These are phyloP conservation scores for Zygosaccharomyces siamensis DNA, from an alignment of 805 yeast genomes.

Conservation along the genomic window DNA sequence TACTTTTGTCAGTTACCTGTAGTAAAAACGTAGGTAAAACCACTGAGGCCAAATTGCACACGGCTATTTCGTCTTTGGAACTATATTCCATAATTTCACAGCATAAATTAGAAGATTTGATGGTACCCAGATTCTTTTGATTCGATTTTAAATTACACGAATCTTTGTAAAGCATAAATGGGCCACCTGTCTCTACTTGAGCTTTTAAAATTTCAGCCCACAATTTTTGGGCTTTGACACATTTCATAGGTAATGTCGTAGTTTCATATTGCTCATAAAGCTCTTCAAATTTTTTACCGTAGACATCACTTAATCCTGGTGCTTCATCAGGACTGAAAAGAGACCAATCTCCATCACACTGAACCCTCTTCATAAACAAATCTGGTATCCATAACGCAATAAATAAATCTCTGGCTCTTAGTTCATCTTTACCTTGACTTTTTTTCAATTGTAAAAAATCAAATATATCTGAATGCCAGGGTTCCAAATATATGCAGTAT, in stretches of 20 bases:
- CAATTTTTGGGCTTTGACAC: constrained; percentile 76
- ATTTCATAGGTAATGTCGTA: constrained; percentile 25
- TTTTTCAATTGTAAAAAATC: constrained; percentile 83
- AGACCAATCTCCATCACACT: constrained; percentile 75
- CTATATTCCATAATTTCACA: constrained; percentile 92
- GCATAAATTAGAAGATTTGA: constrained; percentile 90
- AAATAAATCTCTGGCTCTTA: constrained; percentile 88
- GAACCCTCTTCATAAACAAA: constrained; percentile 87
- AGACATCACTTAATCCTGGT: constrained; percentile 76
- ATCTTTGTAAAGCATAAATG: constrained; percentile 91
- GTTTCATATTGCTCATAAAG: constrained; percentile 69
- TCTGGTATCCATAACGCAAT: constrained; percentile 95
- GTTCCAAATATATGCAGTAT: constrained; percentile 87
- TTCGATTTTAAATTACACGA: constrained; percentile 82
- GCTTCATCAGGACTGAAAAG: constrained; percentile 86
- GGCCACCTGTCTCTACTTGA: constrained; percentile 95
- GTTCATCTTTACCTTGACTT: constrained; percentile 93
- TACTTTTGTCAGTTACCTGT: constrained; percentile 38
- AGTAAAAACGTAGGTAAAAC: constrained; percentile 76
- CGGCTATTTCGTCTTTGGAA: constrained; percentile 84
- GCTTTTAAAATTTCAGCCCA: constrained; percentile 89
- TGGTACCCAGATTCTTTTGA: constrained; percentile 87
- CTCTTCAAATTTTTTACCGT: constrained; percentile 76
- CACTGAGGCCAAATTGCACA: constrained; percentile 86
- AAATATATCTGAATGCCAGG: constrained; percentile 93